Evolutionary conservation across 2,329 filamentous ascomycete genomes (phyloP).

Genomic region (Cladosporium velox): DNA sequence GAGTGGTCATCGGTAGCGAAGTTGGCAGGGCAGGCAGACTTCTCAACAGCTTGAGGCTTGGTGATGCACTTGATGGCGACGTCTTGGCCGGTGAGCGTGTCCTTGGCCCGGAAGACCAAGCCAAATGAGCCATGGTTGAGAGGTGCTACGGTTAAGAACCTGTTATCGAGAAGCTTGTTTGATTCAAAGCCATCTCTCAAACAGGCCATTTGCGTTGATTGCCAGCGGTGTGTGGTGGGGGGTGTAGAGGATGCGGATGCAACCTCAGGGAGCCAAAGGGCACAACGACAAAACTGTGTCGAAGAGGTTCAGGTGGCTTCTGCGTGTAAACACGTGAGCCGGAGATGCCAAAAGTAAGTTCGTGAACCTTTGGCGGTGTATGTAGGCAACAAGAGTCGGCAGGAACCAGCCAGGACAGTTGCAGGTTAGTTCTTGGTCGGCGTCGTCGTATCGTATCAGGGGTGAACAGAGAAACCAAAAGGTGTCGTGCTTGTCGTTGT

Average conservation of each 20-base stretch:
- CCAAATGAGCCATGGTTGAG: conserved; percentile 99
- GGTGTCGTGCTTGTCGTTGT: conserved; percentile 14
- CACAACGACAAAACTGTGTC: conserved; percentile 1
- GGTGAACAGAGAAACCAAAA: conserved; percentile 7
- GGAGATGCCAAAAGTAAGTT: conserved; percentile 22
- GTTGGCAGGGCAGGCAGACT: conserved; percentile 55
- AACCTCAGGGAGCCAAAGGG: conserved; percentile 13
- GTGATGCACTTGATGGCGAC: conserved; percentile 97
- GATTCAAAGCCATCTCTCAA: conserved; percentile 78
- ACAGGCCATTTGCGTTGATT: conserved; percentile 69
- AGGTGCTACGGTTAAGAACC: conserved; percentile 87
- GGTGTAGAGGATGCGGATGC: conserved; percentile 20
- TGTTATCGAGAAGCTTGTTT: conserved; percentile 74
- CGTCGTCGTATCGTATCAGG: conserved; percentile 21
- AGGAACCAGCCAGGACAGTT: conserved; percentile 17
- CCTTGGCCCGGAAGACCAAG: conserved; percentile 93
- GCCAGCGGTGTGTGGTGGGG: conserved; percentile 20
- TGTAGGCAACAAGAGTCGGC: conserved; percentile 10
- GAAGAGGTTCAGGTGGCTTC: conserved; percentile 9
- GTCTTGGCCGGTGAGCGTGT: conserved; percentile 71
- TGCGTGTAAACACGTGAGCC: conserved; percentile 11
- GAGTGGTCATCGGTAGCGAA: conserved; percentile 80
- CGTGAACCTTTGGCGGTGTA: conserved; percentile 22
- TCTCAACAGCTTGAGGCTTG: conserved; percentile 66
- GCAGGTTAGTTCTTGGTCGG: conserved; percentile 6